Evolutionary conservation across 768 basidiomycete species (phyloP).

Genomic region (Kwoniella shandongensis): DNA sequence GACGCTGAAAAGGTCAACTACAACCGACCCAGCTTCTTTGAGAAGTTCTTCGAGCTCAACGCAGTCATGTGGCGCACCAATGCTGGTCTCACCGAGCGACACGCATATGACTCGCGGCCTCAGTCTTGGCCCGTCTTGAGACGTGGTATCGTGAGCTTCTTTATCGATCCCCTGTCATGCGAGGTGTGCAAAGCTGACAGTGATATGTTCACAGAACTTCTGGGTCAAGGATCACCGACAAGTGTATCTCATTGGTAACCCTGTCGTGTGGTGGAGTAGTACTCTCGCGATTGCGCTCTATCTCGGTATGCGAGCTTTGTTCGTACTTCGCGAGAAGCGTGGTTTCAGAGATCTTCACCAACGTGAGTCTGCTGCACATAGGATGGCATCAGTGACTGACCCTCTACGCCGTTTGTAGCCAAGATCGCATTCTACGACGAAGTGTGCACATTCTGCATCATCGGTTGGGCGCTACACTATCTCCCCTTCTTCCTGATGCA

Average conservation of each 20-base stretch:
- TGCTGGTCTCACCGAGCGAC: constrained; percentile 89
- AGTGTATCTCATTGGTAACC: constrained; percentile 93
- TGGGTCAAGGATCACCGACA: constrained; percentile 97
- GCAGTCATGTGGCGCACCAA: constrained; percentile 97
- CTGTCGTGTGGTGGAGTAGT: constrained; percentile 86
- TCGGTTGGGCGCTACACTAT: constrained; percentile 91
- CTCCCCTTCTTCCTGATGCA: constrained; percentile 96
- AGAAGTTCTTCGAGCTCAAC: constrained; percentile 88
- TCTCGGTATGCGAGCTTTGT: constrained; percentile 66
- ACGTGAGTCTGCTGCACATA: constrained; percentile 60
- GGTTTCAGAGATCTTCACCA: constrained; percentile 89
- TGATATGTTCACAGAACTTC: constrained; percentile 68
- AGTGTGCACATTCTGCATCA: constrained; percentile 83
- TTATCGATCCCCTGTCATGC: neutral
- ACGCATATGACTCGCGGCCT: constrained; percentile 93
- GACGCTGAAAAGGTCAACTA: constrained; percentile 86
- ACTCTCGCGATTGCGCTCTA: constrained; percentile 71
- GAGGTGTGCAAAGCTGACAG: neutral
- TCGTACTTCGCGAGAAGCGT: constrained; percentile 84
- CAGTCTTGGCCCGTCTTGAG: constrained; percentile 82
- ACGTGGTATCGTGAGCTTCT: constrained; percentile 82
- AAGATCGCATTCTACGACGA: constrained; percentile 88
- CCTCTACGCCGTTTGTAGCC: constrained; percentile 57
- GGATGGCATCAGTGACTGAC: too few relatives aligned
- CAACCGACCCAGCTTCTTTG: constrained; percentile 77